These are phyloP conservation scores for Naganishia friedmannii DNA, from an alignment of 768 basidiomycete species.

Conservation along the genomic window DNA sequence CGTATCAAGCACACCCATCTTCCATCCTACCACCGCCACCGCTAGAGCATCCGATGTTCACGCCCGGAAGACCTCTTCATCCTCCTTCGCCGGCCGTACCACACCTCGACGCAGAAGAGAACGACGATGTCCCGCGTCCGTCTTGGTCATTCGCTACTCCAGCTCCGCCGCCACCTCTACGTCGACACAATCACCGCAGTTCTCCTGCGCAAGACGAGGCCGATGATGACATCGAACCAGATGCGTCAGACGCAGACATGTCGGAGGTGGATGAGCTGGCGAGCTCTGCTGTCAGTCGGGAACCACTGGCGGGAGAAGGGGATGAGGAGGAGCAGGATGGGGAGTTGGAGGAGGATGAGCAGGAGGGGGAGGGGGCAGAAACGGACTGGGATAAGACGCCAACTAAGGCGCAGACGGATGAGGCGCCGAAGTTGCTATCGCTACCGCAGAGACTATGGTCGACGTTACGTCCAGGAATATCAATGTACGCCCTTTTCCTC, in stretches of 20 bases:
- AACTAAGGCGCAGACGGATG: neutral
- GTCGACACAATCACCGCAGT: neutral
- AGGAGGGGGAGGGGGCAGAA: no score
- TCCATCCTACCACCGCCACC: neutral
- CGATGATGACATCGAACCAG: no score
- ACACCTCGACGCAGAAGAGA: neutral
- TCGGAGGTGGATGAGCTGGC: constrained; percentile 19
- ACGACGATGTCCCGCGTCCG: neutral
- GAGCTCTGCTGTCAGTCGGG: neutral
- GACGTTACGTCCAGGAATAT: constrained; percentile 1
- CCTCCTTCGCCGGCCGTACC: neutral
- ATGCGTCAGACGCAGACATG: constrained; percentile 2
- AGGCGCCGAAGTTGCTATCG: neutral
- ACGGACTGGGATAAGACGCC: neutral
- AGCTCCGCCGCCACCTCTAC: neutral
- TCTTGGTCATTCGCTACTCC: constrained; percentile 2
- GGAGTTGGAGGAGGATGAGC: no score
- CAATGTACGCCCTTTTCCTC: neutral
- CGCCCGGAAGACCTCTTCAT: neutral
- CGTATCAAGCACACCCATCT: neutral
- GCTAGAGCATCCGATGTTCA: neutral
- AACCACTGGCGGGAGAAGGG: neutral
- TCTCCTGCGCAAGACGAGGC: neutral
- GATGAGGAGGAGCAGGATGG: no score
- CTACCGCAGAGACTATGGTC: constrained; percentile 14